These are phyloP conservation scores for Puccinia coronata DNA, from an alignment of 1,284 basidiomycete species.

Conservation along the genomic window DNA sequence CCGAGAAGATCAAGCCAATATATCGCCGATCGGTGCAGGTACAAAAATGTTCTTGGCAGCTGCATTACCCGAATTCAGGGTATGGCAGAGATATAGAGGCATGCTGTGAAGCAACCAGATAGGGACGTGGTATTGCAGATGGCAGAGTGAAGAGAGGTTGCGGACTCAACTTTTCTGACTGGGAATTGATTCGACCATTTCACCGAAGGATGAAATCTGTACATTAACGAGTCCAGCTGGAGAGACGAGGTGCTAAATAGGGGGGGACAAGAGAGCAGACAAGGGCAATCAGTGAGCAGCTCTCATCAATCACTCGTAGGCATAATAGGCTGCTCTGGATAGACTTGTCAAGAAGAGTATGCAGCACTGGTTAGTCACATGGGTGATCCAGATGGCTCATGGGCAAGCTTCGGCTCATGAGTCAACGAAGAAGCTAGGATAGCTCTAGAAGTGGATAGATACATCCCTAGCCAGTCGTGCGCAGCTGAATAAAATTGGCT, in stretches of 20 bases:
- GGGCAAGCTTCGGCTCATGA: no score
- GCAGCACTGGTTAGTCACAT: no score
- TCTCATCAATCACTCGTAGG: background rate
- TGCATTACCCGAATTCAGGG: background rate
- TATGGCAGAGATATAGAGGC: no score
- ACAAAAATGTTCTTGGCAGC: background rate
- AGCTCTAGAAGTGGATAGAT: no score
- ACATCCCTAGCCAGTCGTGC: background rate
- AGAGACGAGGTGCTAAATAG: slow-evolving; percentile 45
- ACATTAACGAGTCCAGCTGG: slow-evolving; percentile 45
- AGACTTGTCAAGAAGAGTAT: background rate
- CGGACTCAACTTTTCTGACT: slow-evolving; percentile 32
- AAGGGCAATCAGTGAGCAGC: background rate
- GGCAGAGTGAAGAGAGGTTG: background rate
- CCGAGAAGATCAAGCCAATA: background rate
- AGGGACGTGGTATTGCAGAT: background rate
- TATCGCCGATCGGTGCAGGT: background rate
- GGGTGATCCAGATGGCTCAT: no score
- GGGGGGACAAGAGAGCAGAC: background rate
- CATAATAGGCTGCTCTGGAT: background rate
- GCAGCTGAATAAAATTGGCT: background rate
- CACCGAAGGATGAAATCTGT: slow-evolving; percentile 49
- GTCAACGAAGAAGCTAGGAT: no score
- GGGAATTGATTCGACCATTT: slow-evolving; percentile 43
- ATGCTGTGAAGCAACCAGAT: no score